These are phyloP conservation scores for Breynia disticha DNA, from an alignment of 441 rosid genomes.

Conservation along the genomic window DNA sequence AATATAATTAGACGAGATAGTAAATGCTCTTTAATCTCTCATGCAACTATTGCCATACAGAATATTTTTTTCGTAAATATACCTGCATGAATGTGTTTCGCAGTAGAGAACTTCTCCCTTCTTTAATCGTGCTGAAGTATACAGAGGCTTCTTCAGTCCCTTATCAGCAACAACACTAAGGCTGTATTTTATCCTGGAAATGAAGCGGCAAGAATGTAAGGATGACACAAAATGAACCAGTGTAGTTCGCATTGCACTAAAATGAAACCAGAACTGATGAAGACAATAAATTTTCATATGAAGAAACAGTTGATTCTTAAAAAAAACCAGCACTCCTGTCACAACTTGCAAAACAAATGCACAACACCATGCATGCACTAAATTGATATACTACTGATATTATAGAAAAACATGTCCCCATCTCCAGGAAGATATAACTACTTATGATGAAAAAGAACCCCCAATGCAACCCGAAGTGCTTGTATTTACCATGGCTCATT, in stretches of 20 bases:
- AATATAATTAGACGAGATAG: too few species aligned
- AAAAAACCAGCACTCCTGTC: too few species aligned
- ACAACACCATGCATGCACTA: too few species aligned
- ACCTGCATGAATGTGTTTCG: constrained; percentile 98
- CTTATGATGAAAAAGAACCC: neutral
- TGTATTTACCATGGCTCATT: constrained; percentile 80
- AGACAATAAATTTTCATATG: too few species aligned
- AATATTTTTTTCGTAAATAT: neutral
- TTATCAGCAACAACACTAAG: constrained; percentile 94
- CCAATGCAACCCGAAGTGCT: constrained; percentile 1
- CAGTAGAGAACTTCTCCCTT: constrained; percentile 93
- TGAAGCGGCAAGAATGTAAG: neutral
- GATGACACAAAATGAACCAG: neutral
- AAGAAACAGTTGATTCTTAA: too few species aligned
- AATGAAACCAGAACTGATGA: neutral
- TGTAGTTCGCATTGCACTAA: neutral
- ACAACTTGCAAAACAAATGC: too few species aligned
- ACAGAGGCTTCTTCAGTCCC: constrained; percentile 89
- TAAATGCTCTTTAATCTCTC: too few species aligned
- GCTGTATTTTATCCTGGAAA: constrained; percentile 86
- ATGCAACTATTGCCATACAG: too few species aligned
- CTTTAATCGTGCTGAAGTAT: constrained; percentile 95
- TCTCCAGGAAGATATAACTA: neutral
- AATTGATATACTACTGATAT: too few species aligned
- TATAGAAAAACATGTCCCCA: too few species aligned